These are phyloP conservation scores for Rhizomucor miehei DNA, from an alignment of 371 early-diverging fungal species.

Conservation along the genomic window DNA sequence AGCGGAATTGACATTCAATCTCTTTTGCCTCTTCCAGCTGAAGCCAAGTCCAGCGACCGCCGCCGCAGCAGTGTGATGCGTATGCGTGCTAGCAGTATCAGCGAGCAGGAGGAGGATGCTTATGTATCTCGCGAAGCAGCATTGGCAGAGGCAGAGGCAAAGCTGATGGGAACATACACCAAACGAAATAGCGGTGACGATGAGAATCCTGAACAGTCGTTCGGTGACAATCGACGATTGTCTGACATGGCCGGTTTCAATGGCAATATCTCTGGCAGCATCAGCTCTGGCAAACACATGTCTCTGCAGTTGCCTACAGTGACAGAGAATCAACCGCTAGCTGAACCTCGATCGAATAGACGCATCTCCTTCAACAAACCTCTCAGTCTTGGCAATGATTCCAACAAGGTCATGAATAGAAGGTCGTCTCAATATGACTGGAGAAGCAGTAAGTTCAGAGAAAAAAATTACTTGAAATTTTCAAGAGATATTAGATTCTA, in stretches of 20 bases:
- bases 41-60: constrained; percentile 10
- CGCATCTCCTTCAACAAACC: constrained; percentile 33
- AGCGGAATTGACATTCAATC: constrained; percentile 15
- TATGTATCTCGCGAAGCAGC: constrained; percentile 38
- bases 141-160: constrained; percentile 50
- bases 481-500: too few species aligned
- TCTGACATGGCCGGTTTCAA: constrained; percentile 15
- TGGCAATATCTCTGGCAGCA: constrained; percentile 7
- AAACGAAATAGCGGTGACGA: constrained; percentile 4
- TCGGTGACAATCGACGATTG: constrained; percentile 9
- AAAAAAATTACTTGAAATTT: background rate
- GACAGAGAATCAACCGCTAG: constrained; percentile 29
- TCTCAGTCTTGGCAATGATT: constrained; percentile 24
- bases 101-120: constrained; percentile 28
- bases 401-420: constrained; percentile 23
- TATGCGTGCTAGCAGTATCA: constrained; percentile 9
- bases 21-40: constrained; percentile 12
- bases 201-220: background rate
- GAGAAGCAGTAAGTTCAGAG: constrained; percentile 29
- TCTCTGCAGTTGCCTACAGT: constrained; percentile 42
- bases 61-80: constrained; percentile 12
- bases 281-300: constrained; percentile 27
- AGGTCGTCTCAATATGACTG: constrained; percentile 43
- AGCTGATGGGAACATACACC: constrained; percentile 47
- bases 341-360: constrained; percentile 8